Evolutionary conservation across 345 rosid genomes (phyloP).

Genomic region (Diplotaxis tenuifolia): DNA sequence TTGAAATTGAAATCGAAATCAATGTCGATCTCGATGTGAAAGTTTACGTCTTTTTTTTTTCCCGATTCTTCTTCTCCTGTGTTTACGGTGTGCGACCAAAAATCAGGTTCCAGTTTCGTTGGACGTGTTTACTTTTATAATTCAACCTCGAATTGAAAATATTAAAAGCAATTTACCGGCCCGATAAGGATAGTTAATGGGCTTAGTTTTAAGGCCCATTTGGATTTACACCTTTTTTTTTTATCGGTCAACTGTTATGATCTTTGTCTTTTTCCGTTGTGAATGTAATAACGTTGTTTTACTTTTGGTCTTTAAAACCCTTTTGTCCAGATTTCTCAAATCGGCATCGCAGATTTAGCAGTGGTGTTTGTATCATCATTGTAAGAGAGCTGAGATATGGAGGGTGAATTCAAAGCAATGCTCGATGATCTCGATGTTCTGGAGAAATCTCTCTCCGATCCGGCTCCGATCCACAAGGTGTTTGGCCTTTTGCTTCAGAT

Average conservation of each 20-base stretch:
- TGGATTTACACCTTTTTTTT: not conserved
- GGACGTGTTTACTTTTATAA: not conserved
- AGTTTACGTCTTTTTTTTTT: not conserved
- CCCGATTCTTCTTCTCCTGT: constrained; percentile 1
- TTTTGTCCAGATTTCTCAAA: not conserved
- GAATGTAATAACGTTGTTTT: not conserved
- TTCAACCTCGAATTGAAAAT: not conserved
- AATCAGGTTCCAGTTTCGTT: constrained; percentile 28
- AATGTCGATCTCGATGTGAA: constrained; percentile 25
- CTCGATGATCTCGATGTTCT: constrained; percentile 58
- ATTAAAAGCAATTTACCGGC: not conserved
- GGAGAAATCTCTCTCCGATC: constrained; percentile 55
- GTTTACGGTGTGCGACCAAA: constrained; percentile 31
- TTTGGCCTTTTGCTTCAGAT: constrained; percentile 8
- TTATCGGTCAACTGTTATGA: not conserved
- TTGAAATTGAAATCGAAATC: not conserved
- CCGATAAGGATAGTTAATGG: not conserved
- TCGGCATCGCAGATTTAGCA: not conserved
- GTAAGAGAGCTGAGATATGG: constrained; percentile 47
- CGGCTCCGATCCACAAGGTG: constrained; percentile 65
- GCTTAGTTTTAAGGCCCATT: not conserved
- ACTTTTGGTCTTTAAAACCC: not conserved
- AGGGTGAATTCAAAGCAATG: constrained; percentile 62
- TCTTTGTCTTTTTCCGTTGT: not conserved
- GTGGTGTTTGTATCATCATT: not conserved